These are phyloP conservation scores for Dittrichia graveolens DNA, from an alignment of 129 eudicot genomes.

Conservation along the genomic window DNA sequence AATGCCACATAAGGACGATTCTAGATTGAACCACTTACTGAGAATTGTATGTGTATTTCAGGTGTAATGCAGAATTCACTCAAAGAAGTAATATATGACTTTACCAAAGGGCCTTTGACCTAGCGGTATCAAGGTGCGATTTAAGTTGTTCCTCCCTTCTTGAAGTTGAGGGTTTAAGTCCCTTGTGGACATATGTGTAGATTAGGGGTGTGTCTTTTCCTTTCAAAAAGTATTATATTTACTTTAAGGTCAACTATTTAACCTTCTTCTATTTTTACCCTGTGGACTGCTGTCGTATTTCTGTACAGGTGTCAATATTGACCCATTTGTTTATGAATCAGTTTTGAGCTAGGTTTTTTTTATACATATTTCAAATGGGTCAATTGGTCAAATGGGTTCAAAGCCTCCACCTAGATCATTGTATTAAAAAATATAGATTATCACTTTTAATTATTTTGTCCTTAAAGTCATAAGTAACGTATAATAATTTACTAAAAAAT, in stretches of 20 bases:
- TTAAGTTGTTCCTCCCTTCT: too few species aligned
- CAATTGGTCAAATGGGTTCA: neutral
- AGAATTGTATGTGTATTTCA: constrained; percentile 2
- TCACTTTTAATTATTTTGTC: neutral
- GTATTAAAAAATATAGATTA: neutral
- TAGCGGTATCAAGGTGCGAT: too few species aligned
- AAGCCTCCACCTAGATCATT: neutral
- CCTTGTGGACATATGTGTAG: too few species aligned
- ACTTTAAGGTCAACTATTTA: too few species aligned
- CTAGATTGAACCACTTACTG: constrained; percentile 21
- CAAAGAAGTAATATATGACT: neutral
- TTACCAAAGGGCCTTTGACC: too few species aligned
- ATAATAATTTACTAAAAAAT: too few species aligned
- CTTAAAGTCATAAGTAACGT: too few species aligned
- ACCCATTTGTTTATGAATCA: neutral
- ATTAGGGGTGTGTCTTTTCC: too few species aligned
- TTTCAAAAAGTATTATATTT: too few species aligned
- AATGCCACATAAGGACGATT: constrained; percentile 12
- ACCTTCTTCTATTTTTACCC: neutral
- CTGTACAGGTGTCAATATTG: neutral
- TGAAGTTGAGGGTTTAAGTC: too few species aligned
- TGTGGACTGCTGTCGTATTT: neutral
- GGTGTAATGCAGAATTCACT: constrained; percentile 17
- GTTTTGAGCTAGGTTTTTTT: neutral
- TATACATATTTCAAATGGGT: neutral